A percentile compares a stretch with the other conserved stretches of the same genome.
phyloP scores from a whole-genome alignment of 2,329 filamentous ascomycete species.

The Trichophyton equinum region DNA sequence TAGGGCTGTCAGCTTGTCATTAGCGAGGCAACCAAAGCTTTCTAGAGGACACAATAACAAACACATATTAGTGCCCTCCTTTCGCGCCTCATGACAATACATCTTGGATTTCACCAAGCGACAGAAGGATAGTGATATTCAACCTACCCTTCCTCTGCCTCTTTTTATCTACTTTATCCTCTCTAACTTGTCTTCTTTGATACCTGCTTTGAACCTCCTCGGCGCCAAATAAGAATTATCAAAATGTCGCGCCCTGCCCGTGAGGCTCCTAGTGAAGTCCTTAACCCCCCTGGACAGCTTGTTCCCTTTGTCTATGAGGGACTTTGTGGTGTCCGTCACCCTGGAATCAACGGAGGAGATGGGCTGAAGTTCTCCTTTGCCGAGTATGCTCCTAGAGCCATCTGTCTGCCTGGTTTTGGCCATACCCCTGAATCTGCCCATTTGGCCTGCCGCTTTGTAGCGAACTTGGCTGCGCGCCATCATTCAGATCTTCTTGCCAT shows the following conservation, averaged over 20 bases:
- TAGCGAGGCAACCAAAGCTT: too few relatives aligned
- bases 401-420: conserved; percentile 2
- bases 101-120: neutral
- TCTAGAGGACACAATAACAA: neutral
- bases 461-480: conserved; percentile 2
- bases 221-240: neutral
- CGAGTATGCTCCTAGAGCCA: neutral
- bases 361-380: conserved; percentile 3
- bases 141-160: neutral
- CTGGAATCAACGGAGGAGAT: conserved; percentile 4
- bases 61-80: neutral
- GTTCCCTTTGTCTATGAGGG: conserved; percentile 3
- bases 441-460: conserved; percentile 3
- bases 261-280: neutral
- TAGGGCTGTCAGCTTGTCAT: too few relatives aligned
- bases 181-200: too few relatives aligned
- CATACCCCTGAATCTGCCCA: neutral
- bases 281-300: neutral
- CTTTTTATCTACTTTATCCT: neutral
- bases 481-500: neutral
- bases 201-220: too few relatives aligned
- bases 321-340: neutral
- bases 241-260: neutral
- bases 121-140: neutral
- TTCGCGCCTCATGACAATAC: neutral